Conservation (phyloP, 2,329 filamentous ascomycete species). For the Penicillium italicum region DNA sequence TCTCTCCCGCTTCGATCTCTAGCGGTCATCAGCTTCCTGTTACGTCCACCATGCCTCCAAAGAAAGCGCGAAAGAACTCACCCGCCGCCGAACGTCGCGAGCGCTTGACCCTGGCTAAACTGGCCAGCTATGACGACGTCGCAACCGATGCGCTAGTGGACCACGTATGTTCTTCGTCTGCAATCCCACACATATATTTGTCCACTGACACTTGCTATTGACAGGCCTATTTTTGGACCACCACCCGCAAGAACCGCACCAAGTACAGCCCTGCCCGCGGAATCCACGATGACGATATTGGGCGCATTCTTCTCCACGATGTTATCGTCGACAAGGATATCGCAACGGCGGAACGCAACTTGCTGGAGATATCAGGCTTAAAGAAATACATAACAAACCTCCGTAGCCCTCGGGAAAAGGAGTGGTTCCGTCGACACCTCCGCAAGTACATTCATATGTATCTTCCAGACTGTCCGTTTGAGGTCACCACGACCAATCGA, state of each 20-base stretch:
- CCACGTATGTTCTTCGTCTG: conserved; percentile 62
- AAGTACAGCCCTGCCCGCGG: conserved; percentile 83
- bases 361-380: conserved; percentile 71
- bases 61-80: conserved; percentile 28
- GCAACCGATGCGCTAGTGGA: conserved; percentile 93
- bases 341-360: conserved; percentile 64
- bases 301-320: conserved; percentile 58
- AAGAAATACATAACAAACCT: conserved; percentile 66
- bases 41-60: conserved; percentile 36
- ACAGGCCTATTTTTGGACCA: conserved; percentile 94
- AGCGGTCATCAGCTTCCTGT: not conserved
- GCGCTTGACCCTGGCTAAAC: conserved; percentile 76
- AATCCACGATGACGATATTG: conserved; percentile 63
- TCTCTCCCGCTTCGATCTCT: not conserved
- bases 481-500: conserved; percentile 88
- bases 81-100: conserved; percentile 51
- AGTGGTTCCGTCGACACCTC: conserved; percentile 81
- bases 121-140: conserved; percentile 92
- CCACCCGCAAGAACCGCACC: conserved; percentile 86
- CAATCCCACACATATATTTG: not conserved
- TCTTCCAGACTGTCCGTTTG: conserved; percentile 87
- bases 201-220: conserved; percentile 20
- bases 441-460: conserved; percentile 92
- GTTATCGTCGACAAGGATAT: conserved; percentile 73
- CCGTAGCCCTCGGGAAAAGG: conserved; percentile 72